Evolutionary conservation across 2,329 filamentous ascomycete species (phyloP).

Genomic region (Grosmannia huntii): DNA sequence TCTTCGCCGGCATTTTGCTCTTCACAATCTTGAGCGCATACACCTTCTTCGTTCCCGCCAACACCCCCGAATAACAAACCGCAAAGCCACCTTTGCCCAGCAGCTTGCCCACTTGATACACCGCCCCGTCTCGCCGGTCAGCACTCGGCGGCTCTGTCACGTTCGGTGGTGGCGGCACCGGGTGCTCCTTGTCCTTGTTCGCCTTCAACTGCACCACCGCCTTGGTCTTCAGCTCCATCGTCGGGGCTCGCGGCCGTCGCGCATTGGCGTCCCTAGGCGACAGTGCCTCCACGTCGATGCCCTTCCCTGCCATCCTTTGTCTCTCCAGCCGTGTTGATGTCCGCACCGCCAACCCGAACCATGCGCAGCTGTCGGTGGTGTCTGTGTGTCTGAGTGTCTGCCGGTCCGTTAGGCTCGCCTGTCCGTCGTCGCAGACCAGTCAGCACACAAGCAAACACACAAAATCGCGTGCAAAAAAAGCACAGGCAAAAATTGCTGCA

Average conservation of each 20-base stretch:
- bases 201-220: conserved; percentile 39
- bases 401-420: not conserved
- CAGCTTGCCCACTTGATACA: conserved; percentile 61
- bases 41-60: conserved; percentile 51
- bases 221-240: conserved; percentile 39
- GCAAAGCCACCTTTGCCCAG: conserved; percentile 75
- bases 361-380: not conserved
- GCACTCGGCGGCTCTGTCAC: conserved; percentile 51
- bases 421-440: not conserved
- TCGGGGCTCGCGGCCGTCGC: conserved; percentile 31
- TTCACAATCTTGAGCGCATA: conserved; percentile 75
- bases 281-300: conserved; percentile 48
- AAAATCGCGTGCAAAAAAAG: too few species aligned
- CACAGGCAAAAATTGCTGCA: too few species aligned
- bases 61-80: conserved; percentile 63
- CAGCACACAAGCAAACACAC: not conserved
- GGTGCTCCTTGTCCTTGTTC: conserved; percentile 52
- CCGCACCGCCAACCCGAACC: not conserved
- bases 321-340: not conserved
- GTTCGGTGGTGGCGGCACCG: conserved; percentile 47
- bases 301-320: conserved; percentile 29
- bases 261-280: conserved; percentile 53
- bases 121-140: conserved; percentile 56
- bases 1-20: conserved; percentile 68
- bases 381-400: not conserved